Evolutionary conservation across 495 filamentous ascomycete species (phyloP).

Genomic region (Aspergillus conjunctus): DNA sequence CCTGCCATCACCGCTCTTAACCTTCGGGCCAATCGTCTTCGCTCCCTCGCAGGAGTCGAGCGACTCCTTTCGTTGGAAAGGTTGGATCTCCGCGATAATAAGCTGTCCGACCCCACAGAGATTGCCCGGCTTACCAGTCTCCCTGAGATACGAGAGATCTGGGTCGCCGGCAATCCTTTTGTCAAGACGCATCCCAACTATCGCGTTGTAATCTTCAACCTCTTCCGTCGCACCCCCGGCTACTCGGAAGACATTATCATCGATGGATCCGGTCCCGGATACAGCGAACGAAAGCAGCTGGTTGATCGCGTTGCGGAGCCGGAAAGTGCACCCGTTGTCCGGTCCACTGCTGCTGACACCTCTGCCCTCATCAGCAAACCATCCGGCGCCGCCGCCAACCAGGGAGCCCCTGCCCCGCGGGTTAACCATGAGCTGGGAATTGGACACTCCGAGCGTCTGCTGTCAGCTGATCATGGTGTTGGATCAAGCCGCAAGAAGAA

Average conservation of each 20-base stretch:
- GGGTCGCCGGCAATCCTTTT: slow-evolving; percentile 88
- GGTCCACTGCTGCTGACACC: slow-evolving; percentile 58
- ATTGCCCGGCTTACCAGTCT: slow-evolving; percentile 85
- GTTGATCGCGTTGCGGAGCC: slow-evolving; percentile 79
- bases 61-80: slow-evolving; percentile 84
- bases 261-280: slow-evolving; percentile 77
- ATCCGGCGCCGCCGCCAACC: slow-evolving; percentile 18
- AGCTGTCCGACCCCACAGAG: slow-evolving; percentile 85
- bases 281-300: slow-evolving; percentile 79
- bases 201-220: slow-evolving; percentile 89
- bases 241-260: slow-evolving; percentile 89
- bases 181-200: slow-evolving; percentile 83
- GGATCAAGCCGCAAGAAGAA: slow-evolving; percentile 52
- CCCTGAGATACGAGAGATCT: slow-evolving; percentile 89
- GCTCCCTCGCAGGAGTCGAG: slow-evolving; percentile 88
- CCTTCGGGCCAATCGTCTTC: slow-evolving; percentile 83
- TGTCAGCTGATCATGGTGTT: slow-evolving; percentile 32
- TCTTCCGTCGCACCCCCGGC: slow-evolving; percentile 90
- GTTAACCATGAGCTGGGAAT: slow-evolving; percentile 12
- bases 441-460: slow-evolving; percentile 7
- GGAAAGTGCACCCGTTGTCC: slow-evolving; percentile 73
- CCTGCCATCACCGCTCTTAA: slow-evolving; percentile 94
- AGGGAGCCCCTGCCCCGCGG: slow-evolving; percentile 8
- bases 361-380: slow-evolving; percentile 65
- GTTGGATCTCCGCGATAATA: slow-evolving; percentile 90